phyloP scores from a whole-genome alignment of 345 rosid species.

The Syzygium aqueum region DNA sequence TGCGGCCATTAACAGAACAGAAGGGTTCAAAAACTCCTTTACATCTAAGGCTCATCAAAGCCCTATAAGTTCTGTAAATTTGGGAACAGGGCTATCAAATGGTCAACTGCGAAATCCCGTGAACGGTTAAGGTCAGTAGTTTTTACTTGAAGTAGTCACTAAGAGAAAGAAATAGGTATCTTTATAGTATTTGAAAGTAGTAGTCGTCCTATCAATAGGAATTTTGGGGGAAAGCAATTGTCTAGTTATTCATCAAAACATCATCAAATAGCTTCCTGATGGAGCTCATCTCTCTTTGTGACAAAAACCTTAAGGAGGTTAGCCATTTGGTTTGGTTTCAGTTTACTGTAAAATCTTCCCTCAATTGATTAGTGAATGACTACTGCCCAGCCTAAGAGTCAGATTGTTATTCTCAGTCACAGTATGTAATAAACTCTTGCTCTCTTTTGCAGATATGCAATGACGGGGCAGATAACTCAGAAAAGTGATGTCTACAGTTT shows the following conservation, averaged over 20 bases:
- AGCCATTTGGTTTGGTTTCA: neutral
- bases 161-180: neutral
- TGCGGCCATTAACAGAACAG: neutral
- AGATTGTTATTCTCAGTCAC: neutral
- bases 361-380: neutral
- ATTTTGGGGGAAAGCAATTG: neutral
- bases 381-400: neutral
- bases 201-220: neutral
- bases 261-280: neutral
- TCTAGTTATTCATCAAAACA: neutral
- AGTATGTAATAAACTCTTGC: neutral
- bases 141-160: neutral
- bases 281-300: neutral
- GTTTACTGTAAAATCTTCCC: neutral
- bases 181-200: neutral
- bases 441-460: slow-evolving; percentile 56
- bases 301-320: neutral
- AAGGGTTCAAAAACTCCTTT: neutral
- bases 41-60: no score
- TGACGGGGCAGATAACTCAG: slow-evolving; percentile 91
- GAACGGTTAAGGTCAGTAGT: neutral
- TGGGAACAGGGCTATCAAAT: neutral
- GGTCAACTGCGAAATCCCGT: neutral
- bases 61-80: neutral
- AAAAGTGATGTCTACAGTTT: slow-evolving; percentile 98